These are phyloP conservation scores for Moesziomyces aphidis DNA, from an alignment of 1,284 basidiomycete genomes.

Conservation along the genomic window DNA sequence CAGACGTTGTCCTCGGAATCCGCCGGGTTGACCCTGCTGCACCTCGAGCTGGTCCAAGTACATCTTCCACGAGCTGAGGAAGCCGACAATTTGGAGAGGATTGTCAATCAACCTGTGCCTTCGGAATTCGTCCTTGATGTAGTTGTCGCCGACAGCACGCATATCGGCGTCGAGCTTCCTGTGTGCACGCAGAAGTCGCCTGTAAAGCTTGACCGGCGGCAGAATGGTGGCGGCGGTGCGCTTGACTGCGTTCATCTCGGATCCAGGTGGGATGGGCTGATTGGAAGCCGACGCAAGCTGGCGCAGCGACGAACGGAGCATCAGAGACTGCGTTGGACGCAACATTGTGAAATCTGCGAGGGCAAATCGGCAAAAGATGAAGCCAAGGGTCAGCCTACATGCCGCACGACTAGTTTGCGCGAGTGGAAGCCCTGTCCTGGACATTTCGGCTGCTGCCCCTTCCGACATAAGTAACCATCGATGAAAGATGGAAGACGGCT, in stretches of 20 bases:
- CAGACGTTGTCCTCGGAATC: conserved; percentile 48
- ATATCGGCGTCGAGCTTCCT: conserved; percentile 61
- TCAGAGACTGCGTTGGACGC: conserved; percentile 17
- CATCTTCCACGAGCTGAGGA: conserved; percentile 67
- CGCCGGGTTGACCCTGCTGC: conserved; percentile 36
- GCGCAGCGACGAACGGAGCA: conserved; percentile 23
- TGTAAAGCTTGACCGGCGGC: conserved; percentile 63
- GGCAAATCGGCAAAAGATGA: background rate
- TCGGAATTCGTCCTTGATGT: conserved; percentile 67
- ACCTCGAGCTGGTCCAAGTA: conserved; percentile 64
- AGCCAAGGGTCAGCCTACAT: conserved; percentile 5
- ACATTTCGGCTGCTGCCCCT: conserved; percentile 1
- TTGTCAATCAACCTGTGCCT: conserved; percentile 62
- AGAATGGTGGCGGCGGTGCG: conserved; percentile 52
- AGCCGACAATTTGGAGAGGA: conserved; percentile 65
- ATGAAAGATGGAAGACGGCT: conserved; percentile 31
- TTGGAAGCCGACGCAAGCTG: conserved; percentile 37
- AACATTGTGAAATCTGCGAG: conserved; percentile 13
- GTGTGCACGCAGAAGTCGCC: conserved; percentile 63
- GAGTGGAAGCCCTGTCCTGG: background rate
- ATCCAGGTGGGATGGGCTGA: conserved; percentile 36
- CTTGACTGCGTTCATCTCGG: conserved; percentile 34
- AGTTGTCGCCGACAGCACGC: conserved; percentile 66
- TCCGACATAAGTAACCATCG: background rate
- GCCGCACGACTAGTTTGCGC: background rate